Evolutionary conservation across 164 flowering plant species (phyloP).

Genomic region (Sedum album): DNA sequence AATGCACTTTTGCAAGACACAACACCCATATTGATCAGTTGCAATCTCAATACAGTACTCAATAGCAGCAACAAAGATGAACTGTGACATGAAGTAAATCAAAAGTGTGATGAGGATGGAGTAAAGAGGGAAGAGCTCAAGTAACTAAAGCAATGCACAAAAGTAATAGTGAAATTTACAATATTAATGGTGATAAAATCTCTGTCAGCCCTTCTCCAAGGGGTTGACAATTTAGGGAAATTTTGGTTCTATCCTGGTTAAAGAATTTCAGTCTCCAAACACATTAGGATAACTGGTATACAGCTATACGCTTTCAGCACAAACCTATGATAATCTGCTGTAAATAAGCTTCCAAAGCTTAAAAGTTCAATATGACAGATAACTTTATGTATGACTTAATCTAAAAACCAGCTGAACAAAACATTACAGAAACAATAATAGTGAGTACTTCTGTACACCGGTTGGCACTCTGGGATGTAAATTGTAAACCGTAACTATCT

Average conservation of each 20-base stretch:
- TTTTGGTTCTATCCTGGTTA: not conserved
- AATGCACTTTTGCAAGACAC: constrained; percentile 30
- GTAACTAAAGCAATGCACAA: not conserved
- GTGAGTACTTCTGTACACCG: not conserved
- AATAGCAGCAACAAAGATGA: constrained; percentile 25
- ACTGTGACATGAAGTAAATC: constrained; percentile 13
- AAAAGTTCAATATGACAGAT: no score
- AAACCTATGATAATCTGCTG: no score
- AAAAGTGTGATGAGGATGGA: not conserved
- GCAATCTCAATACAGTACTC: constrained; percentile 27
- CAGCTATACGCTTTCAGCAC: no score
- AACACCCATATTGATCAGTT: constrained; percentile 30
- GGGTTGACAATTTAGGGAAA: not conserved
- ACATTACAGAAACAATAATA: no score
- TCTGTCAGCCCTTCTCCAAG: not conserved
- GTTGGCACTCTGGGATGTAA: not conserved
- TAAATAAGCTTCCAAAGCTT: no score
- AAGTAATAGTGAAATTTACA: not conserved
- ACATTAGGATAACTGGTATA: not conserved
- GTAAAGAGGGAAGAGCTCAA: not conserved
- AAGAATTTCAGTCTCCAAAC: not conserved
- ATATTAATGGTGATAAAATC: not conserved
- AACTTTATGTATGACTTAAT: no score
- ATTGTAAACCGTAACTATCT: not conserved
- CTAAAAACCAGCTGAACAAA: no score